phyloP scores from a whole-genome alignment of 805 yeast species.

The Teunomyces pallodes region DNA sequence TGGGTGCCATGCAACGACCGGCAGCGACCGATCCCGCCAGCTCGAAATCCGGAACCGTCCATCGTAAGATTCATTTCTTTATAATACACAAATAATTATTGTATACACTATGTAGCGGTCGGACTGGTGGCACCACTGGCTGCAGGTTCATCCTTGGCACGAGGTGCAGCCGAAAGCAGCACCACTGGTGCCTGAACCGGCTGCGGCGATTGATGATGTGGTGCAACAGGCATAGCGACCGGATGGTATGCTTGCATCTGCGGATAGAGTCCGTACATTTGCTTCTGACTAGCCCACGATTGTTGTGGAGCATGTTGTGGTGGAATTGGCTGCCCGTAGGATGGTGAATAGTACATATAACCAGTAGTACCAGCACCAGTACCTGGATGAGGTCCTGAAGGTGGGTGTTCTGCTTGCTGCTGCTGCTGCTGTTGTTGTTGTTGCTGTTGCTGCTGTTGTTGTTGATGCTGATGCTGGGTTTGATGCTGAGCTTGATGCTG shows the following conservation, averaged over 20 bases:
- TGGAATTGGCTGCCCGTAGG: background rate
- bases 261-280: slow-evolving; percentile 1
- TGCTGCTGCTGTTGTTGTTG: slow-evolving; percentile 1
- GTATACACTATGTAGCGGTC: background rate
- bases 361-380: slow-evolving; percentile 1
- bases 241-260: slow-evolving; percentile 3
- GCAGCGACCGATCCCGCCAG: background rate
- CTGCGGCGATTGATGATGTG: background rate
- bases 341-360: slow-evolving; percentile 1
- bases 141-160: background rate
- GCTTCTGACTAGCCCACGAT: background rate
- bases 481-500: background rate
- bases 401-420: background rate
- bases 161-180: background rate
- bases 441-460: slow-evolving; percentile 1
- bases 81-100: background rate
- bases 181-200: background rate
- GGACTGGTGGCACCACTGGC: slow-evolving; percentile 3
- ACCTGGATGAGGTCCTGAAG: background rate
- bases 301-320: background rate
- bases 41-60: background rate
- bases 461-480: background rate
- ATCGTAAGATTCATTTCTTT: background rate
- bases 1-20: background rate
- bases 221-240: background rate